Percentiles rank a stretch among this genome's conserved stretches.
These are phyloP conservation scores for Euryodendron excelsum DNA, from an alignment of 148 eudicot genomes.

Conservation along the genomic window DNA sequence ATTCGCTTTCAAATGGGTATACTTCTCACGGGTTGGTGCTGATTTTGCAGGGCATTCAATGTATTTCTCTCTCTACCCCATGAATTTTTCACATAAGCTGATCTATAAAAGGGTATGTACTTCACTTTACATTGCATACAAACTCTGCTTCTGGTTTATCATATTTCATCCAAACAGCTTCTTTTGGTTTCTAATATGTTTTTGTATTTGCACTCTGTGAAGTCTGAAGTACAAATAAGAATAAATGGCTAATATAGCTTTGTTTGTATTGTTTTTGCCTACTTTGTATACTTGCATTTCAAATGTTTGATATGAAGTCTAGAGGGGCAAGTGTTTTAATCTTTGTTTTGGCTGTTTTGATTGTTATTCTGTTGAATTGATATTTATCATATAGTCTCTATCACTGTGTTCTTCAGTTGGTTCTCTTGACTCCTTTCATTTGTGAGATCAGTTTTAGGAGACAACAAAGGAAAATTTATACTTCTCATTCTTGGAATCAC, in stretches of 20 bases:
- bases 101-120: slow-evolving; percentile 10
- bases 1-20: neutral
- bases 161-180: neutral
- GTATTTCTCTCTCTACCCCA: neutral
- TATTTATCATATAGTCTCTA: neutral
- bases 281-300: neutral
- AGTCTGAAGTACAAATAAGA: neutral
- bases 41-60: slow-evolving; percentile 12
- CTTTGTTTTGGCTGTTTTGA: neutral
- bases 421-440: too few relatives aligned
- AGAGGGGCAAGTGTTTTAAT: neutral
- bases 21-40: neutral
- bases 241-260: neutral
- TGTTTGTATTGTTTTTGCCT: neutral
- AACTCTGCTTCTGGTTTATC: slow-evolving; percentile 1
- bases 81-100: neutral
- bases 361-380: neutral
- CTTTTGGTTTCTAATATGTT: neutral
- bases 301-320: slow-evolving; percentile 5
- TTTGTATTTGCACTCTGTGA: neutral
- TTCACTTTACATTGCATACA: neutral
- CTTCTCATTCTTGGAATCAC: neutral
- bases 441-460: neutral
- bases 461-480: neutral
- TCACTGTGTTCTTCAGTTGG: too few relatives aligned